These are phyloP conservation scores for Talaromyces sp. DNA, from an alignment of 2,329 filamentous ascomycete species.

Conservation along the genomic window DNA sequence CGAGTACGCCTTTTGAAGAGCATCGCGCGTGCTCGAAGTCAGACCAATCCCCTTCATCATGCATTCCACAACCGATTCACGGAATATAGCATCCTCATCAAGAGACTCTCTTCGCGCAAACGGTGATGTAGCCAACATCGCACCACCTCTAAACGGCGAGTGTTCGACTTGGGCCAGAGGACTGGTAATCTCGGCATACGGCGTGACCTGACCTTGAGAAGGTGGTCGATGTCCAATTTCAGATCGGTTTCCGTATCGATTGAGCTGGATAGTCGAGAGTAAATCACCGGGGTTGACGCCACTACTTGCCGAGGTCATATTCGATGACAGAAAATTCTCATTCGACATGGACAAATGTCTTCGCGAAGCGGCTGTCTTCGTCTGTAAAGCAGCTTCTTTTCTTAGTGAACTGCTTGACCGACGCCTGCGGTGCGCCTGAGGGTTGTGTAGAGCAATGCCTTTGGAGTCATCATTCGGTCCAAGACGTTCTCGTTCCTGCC, in stretches of 20 bases:
- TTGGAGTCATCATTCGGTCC: slow-evolving; percentile 79
- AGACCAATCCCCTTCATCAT: slow-evolving; percentile 93
- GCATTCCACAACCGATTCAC: slow-evolving; percentile 86
- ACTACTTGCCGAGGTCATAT: slow-evolving; percentile 22
- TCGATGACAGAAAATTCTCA: slow-evolving; percentile 11
- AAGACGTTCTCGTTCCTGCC: slow-evolving; percentile 75
- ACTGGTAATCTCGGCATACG: slow-evolving; percentile 22
- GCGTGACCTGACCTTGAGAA: slow-evolving; percentile 24
- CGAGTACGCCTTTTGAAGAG: slow-evolving; percentile 65
- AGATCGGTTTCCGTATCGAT: slow-evolving; percentile 57
- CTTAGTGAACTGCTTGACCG: slow-evolving; percentile 71
- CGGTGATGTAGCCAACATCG: slow-evolving; percentile 28
- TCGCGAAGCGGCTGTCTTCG: slow-evolving; percentile 52
- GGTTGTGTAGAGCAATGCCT: slow-evolving; percentile 92
- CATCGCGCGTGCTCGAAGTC: slow-evolving; percentile 60
- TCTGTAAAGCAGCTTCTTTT: slow-evolving; percentile 74
- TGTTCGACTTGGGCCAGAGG: slow-evolving; percentile 42
- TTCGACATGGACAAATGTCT: slow-evolving; percentile 22
- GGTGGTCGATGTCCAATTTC: slow-evolving; percentile 25
- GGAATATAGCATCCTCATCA: slow-evolving; percentile 84
- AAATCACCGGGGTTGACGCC: slow-evolving; percentile 72
- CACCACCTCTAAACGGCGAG: slow-evolving; percentile 33
- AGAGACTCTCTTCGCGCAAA: slow-evolving; percentile 73
- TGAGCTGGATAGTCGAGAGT: slow-evolving; percentile 70
- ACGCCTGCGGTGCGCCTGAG: slow-evolving; percentile 61